These are phyloP conservation scores for Hebeloma cylindrosporum DNA, from an alignment of 768 basidiomycete species.

Conservation along the genomic window DNA sequence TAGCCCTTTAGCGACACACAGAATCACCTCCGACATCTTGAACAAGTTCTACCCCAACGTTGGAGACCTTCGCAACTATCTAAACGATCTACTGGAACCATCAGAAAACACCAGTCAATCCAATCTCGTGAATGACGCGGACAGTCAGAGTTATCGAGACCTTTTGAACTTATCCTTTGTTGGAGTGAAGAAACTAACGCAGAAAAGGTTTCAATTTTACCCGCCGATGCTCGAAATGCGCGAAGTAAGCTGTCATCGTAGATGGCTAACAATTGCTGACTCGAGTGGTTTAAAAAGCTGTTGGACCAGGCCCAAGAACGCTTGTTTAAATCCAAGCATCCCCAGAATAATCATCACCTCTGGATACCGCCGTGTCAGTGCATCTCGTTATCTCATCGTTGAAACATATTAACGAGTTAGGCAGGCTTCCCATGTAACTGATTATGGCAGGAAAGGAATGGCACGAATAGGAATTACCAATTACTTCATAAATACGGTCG, in stretches of 20 bases:
- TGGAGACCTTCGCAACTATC: constrained; percentile 37
- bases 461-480: constrained; percentile 50
- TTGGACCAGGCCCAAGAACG: constrained; percentile 61
- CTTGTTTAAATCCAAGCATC: constrained; percentile 44
- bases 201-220: constrained; percentile 25
- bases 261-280: neutral
- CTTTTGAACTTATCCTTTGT: constrained; percentile 48
- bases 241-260: constrained; percentile 40
- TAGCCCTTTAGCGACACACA: constrained; percentile 10
- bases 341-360: constrained; percentile 61
- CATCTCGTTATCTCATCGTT: neutral
- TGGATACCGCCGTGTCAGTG: constrained; percentile 63
- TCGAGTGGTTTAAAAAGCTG: constrained; percentile 38
- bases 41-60: constrained; percentile 45
- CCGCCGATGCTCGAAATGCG: constrained; percentile 51
- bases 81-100: constrained; percentile 35
- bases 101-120: neutral
- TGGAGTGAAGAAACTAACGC: constrained; percentile 29
- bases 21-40: constrained; percentile 39
- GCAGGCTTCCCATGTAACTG: constrained; percentile 33
- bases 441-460: constrained; percentile 40
- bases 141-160: constrained; percentile 9
- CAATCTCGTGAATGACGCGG: neutral
- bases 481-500: constrained; percentile 70
- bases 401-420: neutral